Evolutionary conservation across 129 eudicot genomes (phyloP).

Genomic region (Pulicaria dysenterica): DNA sequence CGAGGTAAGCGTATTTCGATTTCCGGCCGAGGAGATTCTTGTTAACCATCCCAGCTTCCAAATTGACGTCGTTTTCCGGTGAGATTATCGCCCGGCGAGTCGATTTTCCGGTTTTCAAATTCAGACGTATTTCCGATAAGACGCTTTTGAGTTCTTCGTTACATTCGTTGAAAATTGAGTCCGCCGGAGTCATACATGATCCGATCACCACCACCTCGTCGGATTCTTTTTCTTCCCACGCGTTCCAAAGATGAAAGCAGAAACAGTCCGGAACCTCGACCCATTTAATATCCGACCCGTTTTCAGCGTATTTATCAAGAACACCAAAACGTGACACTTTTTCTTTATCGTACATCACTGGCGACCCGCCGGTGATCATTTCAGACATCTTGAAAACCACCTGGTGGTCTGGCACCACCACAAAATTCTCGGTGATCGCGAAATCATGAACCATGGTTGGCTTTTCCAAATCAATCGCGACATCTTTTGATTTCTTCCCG

Average conservation of each 20-base stretch:
- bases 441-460: slow-evolving; percentile 68
- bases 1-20: slow-evolving; percentile 49
- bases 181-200: slow-evolving; percentile 68
- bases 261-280: slow-evolving; percentile 59
- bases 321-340: slow-evolving; percentile 59
- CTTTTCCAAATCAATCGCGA: slow-evolving; percentile 42
- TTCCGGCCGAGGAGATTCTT: slow-evolving; percentile 50
- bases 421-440: slow-evolving; percentile 59
- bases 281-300: slow-evolving; percentile 57
- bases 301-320: slow-evolving; percentile 42
- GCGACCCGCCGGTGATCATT: slow-evolving; percentile 58
- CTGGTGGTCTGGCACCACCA: slow-evolving; percentile 62
- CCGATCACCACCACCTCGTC: slow-evolving; percentile 62
- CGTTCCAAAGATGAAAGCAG: slow-evolving; percentile 62
- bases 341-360: slow-evolving; percentile 53
- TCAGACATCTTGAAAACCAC: slow-evolving; percentile 63
- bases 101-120: slow-evolving; percentile 52
- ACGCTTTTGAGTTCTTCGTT: slow-evolving; percentile 51
- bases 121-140: slow-evolving; percentile 51
- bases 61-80: slow-evolving; percentile 44
- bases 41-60: slow-evolving; percentile 67
- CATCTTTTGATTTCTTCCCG: slow-evolving; percentile 50
- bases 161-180: slow-evolving; percentile 59
- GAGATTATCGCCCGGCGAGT: slow-evolving; percentile 41
- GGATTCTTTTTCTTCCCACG: slow-evolving; percentile 56